Conservation (phyloP, 768 basidiomycete species). For the Hygrophorus russula region DNA sequence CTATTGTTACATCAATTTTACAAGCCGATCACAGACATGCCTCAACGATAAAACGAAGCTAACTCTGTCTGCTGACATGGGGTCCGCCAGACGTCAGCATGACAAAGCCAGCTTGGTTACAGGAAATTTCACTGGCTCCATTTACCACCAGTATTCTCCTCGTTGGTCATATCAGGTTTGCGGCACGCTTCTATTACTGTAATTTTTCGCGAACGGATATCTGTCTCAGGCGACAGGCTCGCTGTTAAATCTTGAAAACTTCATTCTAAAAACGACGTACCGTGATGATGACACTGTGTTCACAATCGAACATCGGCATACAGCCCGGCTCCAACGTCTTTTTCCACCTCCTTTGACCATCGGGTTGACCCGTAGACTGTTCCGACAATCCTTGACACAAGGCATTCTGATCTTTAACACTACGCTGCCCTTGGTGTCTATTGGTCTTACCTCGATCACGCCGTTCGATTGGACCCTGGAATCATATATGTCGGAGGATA, state of each 20-base stretch:
- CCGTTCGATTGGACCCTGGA: slow-evolving; percentile 21
- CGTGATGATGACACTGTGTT: slow-evolving; percentile 35
- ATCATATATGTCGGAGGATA: slow-evolving; percentile 13
- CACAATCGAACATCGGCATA: slow-evolving; percentile 13
- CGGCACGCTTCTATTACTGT: slow-evolving; percentile 10
- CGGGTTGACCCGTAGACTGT: slow-evolving; percentile 39
- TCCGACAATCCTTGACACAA: slow-evolving; percentile 32
- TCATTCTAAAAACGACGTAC: slow-evolving; percentile 36
- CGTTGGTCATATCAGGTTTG: slow-evolving; percentile 38
- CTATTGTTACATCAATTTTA: neutral
- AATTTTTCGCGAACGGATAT: slow-evolving; percentile 9
- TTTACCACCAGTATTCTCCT: slow-evolving; percentile 71
- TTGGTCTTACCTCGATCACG: slow-evolving; percentile 32
- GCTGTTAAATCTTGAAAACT: slow-evolving; percentile 28
- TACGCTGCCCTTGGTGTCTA: slow-evolving; percentile 24
- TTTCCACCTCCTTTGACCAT: slow-evolving; percentile 30
- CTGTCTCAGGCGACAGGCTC: slow-evolving; percentile 24
- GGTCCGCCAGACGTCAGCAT: slow-evolving; percentile 14
- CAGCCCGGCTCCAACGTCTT: neutral
- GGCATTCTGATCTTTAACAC: slow-evolving; percentile 33
- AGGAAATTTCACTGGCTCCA: slow-evolving; percentile 47
- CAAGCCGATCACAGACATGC: neutral
- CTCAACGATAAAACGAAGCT: slow-evolving; percentile 28
- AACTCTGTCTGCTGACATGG: slow-evolving; percentile 27
- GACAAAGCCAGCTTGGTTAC: slow-evolving; percentile 14